These are phyloP conservation scores for Mycena rosella DNA, from an alignment of 768 basidiomycete species.

Conservation along the genomic window DNA sequence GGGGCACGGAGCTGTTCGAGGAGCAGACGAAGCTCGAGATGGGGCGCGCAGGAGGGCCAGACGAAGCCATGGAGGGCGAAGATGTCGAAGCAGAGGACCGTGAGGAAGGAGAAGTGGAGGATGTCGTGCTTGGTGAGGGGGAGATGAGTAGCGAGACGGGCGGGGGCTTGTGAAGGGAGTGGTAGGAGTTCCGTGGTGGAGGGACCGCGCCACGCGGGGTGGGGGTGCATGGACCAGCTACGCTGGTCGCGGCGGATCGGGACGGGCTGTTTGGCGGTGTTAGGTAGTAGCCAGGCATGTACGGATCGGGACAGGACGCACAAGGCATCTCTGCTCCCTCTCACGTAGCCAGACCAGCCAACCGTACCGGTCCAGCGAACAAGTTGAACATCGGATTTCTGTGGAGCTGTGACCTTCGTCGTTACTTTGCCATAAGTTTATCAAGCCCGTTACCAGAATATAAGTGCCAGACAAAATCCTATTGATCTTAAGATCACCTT, in stretches of 20 bases:
- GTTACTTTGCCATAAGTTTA: no score
- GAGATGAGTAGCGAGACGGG: background rate
- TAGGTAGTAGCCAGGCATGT: background rate
- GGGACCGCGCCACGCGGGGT: constrained; percentile 9
- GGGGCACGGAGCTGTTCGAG: constrained; percentile 37
- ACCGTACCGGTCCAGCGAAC: background rate
- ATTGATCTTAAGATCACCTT: no score
- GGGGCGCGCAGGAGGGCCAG: background rate
- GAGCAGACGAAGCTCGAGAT: constrained; percentile 30
- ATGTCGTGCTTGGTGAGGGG: constrained; percentile 2
- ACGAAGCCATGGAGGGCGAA: constrained; percentile 7
- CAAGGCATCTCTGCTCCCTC: background rate
- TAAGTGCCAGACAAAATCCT: no score
- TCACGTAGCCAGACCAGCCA: background rate
- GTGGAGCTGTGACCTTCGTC: no score
- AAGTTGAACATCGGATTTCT: no score
- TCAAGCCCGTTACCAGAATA: no score
- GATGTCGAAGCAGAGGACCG: constrained; percentile 4
- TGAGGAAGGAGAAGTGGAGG: constrained; percentile 14
- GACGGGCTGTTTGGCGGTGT: background rate
- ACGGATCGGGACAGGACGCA: background rate
- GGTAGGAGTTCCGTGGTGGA: background rate
- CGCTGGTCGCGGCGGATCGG: constrained; percentile 11
- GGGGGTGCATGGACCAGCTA: constrained; percentile 18
- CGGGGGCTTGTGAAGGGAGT: constrained; percentile 1